Conservation (phyloP, 257 asterid genomes). For the Ophiorrhiza pumila region DNA sequence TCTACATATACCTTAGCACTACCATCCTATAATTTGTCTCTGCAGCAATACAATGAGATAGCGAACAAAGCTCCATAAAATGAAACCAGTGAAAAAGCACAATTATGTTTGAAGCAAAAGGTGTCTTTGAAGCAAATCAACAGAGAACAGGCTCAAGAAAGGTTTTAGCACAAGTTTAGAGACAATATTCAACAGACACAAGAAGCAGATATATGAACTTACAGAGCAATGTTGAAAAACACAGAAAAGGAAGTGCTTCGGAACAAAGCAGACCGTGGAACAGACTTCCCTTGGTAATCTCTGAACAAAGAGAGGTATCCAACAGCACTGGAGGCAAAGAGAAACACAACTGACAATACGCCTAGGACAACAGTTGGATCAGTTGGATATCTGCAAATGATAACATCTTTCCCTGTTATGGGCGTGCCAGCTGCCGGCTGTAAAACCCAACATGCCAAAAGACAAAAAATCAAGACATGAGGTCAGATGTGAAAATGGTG, state of each 20-base stretch:
- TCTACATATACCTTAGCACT: background rate
- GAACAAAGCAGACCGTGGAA: constrained; percentile 62
- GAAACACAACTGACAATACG: constrained; percentile 60
- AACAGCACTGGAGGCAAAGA: constrained; percentile 40
- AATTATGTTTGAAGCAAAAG: background rate
- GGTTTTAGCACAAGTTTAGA: too few species aligned
- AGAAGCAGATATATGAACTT: constrained; percentile 29
- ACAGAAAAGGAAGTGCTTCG: constrained; percentile 51
- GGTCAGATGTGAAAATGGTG: background rate
- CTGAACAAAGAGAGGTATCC: constrained; percentile 64
- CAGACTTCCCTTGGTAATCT: constrained; percentile 74
- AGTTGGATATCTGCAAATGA: constrained; percentile 72
- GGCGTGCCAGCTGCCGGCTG: constrained; percentile 76
- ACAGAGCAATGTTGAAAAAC: constrained; percentile 73
- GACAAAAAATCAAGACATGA: background rate
- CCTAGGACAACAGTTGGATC: constrained; percentile 71
- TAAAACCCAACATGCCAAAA: constrained; percentile 22
- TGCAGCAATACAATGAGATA: background rate
- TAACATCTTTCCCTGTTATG: constrained; percentile 47
- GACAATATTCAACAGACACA: background rate
- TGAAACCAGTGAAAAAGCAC: background rate
- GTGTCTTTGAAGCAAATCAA: background rate
- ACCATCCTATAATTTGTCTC: background rate
- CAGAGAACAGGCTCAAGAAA: background rate
- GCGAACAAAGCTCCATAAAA: background rate